Conservation (phyloP, 768 basidiomycete genomes). For the Hypholoma sublateritium region DNA sequence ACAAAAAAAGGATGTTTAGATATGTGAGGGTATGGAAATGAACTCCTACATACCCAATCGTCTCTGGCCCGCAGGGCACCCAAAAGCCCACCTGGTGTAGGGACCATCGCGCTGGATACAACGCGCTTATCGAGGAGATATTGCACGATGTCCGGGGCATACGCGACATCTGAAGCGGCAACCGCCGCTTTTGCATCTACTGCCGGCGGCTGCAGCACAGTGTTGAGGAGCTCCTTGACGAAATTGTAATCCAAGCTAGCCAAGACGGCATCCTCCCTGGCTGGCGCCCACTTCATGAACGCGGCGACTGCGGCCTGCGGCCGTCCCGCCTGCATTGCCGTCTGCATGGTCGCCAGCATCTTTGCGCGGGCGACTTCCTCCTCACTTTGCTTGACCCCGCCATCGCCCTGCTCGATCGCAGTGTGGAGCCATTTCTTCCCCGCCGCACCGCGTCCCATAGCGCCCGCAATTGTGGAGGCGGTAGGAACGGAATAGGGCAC, state of each 20-base stretch:
- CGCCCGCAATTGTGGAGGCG: constrained; percentile 61
- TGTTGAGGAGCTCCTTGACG: constrained; percentile 57
- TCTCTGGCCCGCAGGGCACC: constrained; percentile 47
- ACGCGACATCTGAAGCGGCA: constrained; percentile 40
- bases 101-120: constrained; percentile 62
- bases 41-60: constrained; percentile 75
- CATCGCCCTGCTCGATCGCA: background rate
- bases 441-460: constrained; percentile 51
- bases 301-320: constrained; percentile 53
- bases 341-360: constrained; percentile 37
- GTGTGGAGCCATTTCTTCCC: constrained; percentile 44
- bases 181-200: constrained; percentile 11
- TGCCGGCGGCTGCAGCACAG: constrained; percentile 43
- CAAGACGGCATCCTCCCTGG: constrained; percentile 17
- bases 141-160: constrained; percentile 32
- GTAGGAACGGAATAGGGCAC: constrained; percentile 55
- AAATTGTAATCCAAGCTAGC: constrained; percentile 42
- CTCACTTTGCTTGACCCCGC: background rate
- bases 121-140: constrained; percentile 57
- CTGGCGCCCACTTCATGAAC: constrained; percentile 58
- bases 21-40: background rate
- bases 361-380: constrained; percentile 24
- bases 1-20: background rate
- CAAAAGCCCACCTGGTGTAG: constrained; percentile 49
- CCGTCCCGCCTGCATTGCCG: constrained; percentile 40